Evolutionary conservation across 2,329 filamentous ascomycete genomes (phyloP).

Genomic region (Hymenoscyphus linearis): DNA sequence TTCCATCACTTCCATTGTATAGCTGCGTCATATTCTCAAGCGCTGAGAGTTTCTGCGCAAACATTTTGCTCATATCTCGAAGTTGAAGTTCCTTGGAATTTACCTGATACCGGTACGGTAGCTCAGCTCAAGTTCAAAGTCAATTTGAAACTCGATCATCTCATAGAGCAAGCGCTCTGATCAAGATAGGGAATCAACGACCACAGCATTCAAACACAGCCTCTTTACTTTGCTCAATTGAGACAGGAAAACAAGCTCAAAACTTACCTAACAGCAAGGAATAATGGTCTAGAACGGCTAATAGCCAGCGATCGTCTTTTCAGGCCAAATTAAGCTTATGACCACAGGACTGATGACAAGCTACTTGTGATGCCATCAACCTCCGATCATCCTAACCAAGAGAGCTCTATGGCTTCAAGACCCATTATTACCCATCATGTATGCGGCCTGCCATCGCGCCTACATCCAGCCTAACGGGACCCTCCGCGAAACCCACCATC

Average conservation of each 20-base stretch:
- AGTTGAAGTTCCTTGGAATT: too few relatives aligned
- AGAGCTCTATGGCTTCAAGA: slow-evolving; percentile 3
- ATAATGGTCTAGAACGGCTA: background rate
- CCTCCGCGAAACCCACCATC: slow-evolving; percentile 10
- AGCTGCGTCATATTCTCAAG: too few relatives aligned
- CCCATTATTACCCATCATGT: slow-evolving; percentile 3
- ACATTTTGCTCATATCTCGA: too few relatives aligned
- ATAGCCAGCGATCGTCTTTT: background rate
- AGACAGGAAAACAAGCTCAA: background rate
- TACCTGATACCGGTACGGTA: too few relatives aligned
- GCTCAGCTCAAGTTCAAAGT: background rate
- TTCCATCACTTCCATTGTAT: too few relatives aligned
- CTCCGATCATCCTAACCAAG: slow-evolving; percentile 15
- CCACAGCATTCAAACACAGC: background rate
- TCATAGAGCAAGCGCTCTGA: background rate
- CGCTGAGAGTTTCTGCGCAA: too few relatives aligned
- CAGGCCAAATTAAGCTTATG: background rate
- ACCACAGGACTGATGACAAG: background rate
- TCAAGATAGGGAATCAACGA: background rate
- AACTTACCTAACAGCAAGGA: background rate
- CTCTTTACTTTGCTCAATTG: background rate
- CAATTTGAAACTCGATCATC: background rate
- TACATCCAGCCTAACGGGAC: slow-evolving; percentile 14
- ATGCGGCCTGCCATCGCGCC: slow-evolving; percentile 21
- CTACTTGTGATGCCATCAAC: background rate